Conservation (phyloP, 768 basidiomycete species). For the Podaxis pistillaris region DNA sequence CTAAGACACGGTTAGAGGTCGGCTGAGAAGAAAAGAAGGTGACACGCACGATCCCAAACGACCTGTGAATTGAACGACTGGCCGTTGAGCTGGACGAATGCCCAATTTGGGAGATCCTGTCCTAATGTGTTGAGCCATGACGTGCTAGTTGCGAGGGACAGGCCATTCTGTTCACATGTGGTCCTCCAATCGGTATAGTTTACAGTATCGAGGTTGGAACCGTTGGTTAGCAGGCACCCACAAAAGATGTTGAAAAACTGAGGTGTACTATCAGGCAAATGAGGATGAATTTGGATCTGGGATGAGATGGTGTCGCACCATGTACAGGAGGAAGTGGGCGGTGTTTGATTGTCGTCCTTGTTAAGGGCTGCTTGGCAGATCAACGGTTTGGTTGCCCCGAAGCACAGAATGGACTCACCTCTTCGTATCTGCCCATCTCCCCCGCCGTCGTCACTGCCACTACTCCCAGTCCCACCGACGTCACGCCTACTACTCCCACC, state of each 20-base stretch:
- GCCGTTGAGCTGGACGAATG: not conserved
- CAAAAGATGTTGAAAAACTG: conserved; percentile 8
- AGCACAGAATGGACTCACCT: not conserved
- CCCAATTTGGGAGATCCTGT: conserved; percentile 5
- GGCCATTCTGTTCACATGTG: not conserved
- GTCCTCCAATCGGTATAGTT: not conserved
- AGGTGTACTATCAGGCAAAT: not conserved
- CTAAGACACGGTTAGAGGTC: not conserved
- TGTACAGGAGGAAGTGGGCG: not conserved
- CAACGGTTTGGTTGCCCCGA: not conserved
- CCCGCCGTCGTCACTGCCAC: too few relatives aligned
- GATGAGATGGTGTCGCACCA: not conserved
- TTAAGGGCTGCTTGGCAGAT: not conserved
- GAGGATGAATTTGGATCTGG: not conserved
- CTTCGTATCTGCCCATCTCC: not conserved
- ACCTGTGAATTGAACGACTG: not conserved
- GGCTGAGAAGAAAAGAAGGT: not conserved
- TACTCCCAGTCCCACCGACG: too few relatives aligned
- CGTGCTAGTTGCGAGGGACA: not conserved
- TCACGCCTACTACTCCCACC: not conserved
- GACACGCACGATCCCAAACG: not conserved
- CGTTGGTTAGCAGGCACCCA: not conserved
- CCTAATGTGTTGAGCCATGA: not conserved
- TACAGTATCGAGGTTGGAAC: not conserved
- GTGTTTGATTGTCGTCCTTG: not conserved